These are phyloP conservation scores for Lactifluus volemus DNA, from an alignment of 768 basidiomycete species.

Conservation along the genomic window DNA sequence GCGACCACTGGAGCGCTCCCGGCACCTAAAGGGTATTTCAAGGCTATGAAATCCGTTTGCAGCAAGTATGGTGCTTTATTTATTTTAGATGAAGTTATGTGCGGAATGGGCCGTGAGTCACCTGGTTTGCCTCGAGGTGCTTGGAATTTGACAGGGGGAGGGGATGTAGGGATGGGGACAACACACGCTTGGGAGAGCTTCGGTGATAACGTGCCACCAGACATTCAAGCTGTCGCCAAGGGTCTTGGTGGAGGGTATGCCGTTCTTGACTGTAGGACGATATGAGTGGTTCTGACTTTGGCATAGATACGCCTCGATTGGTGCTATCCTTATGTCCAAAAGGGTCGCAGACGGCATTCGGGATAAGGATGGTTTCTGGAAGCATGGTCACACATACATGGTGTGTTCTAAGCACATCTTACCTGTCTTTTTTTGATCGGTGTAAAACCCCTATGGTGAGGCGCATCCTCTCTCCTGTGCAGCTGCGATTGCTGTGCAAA, in stretches of 20 bases:
- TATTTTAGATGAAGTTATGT: constrained; percentile 90
- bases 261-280: not conserved
- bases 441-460: constrained; percentile 27
- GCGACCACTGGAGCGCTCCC: constrained; percentile 71
- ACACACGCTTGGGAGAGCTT: constrained; percentile 81
- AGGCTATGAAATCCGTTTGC: constrained; percentile 76
- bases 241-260: constrained; percentile 81
- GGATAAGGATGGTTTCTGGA: constrained; percentile 61
- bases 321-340: constrained; percentile 70
- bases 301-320: constrained; percentile 68
- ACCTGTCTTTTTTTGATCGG: not conserved
- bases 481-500: constrained; percentile 74
- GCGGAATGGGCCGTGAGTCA: constrained; percentile 77
- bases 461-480: constrained; percentile 70
- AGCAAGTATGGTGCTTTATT: constrained; percentile 65
- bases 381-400: constrained; percentile 85
- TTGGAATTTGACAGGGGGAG: not conserved
- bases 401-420: constrained; percentile 27
- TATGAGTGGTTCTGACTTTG: not conserved
- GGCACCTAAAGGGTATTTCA: constrained; percentile 79
- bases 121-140: not conserved
- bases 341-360: constrained; percentile 62
- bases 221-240: constrained; percentile 85
- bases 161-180: constrained; percentile 68
- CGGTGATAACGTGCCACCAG: constrained; percentile 70